Evolutionary conservation across 1,284 basidiomycete species (phyloP).

Genomic region (Vanrija humicola): DNA sequence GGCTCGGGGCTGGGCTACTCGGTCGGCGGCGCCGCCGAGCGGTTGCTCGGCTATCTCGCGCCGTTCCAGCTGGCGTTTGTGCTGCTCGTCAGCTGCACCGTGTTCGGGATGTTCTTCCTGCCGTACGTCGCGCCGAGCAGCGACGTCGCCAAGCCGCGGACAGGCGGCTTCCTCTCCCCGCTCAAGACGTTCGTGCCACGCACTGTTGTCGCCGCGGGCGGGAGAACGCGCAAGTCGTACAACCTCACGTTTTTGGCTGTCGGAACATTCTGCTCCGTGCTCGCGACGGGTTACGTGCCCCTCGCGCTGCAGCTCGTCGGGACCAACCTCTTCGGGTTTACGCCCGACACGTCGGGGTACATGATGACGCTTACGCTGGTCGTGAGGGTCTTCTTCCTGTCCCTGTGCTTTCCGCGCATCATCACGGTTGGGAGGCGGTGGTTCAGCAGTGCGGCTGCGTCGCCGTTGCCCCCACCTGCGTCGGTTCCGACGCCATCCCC

Average conservation of each 20-base stretch:
- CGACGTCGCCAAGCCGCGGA: slow-evolving; percentile 13
- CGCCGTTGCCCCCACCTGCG: neutral
- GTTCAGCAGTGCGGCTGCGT: slow-evolving; percentile 3
- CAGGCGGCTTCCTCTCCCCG: slow-evolving; percentile 35
- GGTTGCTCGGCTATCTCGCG: slow-evolving; percentile 29
- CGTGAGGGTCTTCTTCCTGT: slow-evolving; percentile 42
- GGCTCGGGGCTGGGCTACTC: slow-evolving; percentile 21
- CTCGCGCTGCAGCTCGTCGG: slow-evolving; percentile 43
- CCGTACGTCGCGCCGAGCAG: slow-evolving; percentile 39
- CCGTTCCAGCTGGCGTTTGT: slow-evolving; percentile 43
- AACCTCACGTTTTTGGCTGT: slow-evolving; percentile 38
- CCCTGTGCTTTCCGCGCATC: slow-evolving; percentile 40
- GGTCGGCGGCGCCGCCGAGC: slow-evolving; percentile 37
- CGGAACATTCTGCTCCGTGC: slow-evolving; percentile 41
- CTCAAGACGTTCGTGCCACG: slow-evolving; percentile 41
- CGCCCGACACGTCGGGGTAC: slow-evolving; percentile 30
- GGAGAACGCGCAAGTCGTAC: slow-evolving; percentile 18
- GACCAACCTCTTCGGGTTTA: slow-evolving; percentile 40
- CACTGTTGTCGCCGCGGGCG: slow-evolving; percentile 4
- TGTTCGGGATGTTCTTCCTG: slow-evolving; percentile 41
- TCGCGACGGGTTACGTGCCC: slow-evolving; percentile 44
- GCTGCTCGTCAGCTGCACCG: slow-evolving; percentile 38
- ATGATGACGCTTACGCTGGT: slow-evolving; percentile 36
- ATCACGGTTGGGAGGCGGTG: slow-evolving; percentile 33
- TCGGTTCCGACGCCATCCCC: neutral